Conservation (phyloP, 2,329 filamentous ascomycete genomes). For the Fonsecaea pugnacius region DNA sequence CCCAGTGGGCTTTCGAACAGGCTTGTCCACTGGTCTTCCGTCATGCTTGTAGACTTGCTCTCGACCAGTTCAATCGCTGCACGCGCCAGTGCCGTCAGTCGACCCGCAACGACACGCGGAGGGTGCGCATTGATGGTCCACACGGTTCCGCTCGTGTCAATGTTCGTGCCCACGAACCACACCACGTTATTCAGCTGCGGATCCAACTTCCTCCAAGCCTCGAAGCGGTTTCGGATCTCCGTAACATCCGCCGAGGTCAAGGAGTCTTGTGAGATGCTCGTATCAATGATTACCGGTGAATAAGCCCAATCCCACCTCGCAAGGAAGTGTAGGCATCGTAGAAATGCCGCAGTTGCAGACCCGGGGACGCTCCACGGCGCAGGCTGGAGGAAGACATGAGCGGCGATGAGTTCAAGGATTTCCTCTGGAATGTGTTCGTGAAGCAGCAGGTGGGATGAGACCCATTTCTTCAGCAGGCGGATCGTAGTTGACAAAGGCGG, state of each 20-base stretch:
- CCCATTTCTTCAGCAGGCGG: conserved; percentile 87
- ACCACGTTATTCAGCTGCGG: conserved; percentile 82
- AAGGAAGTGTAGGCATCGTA: conserved; percentile 78
- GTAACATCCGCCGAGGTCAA: conserved; percentile 59
- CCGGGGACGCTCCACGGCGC: conserved; percentile 80
- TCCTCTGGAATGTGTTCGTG: conserved; percentile 75
- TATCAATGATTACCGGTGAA: conserved; percentile 79
- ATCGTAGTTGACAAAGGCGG: conserved; percentile 80
- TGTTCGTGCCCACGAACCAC: conserved; percentile 78
- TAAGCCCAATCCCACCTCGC: conserved; percentile 90
- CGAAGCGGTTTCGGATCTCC: conserved; percentile 63
- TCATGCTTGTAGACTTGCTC: conserved; percentile 56
- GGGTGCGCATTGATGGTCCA: conserved; percentile 75
- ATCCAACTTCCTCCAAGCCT: conserved; percentile 85
- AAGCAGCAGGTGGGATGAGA: conserved; percentile 80
- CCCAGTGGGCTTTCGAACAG: conserved; percentile 74
- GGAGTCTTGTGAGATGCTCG: conserved; percentile 58
- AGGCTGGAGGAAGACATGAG: conserved; percentile 77
- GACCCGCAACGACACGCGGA: conserved; percentile 78
- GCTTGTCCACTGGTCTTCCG: conserved; percentile 52
- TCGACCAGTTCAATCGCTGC: conserved; percentile 70
- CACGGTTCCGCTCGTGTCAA: conserved; percentile 75
- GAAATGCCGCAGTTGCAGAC: conserved; percentile 76
- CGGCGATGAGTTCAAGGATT: conserved; percentile 80
- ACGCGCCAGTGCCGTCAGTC: conserved; percentile 80